These are phyloP conservation scores for Eragrostis tef DNA, from an alignment of 202 grass and related monocot species.

Conservation along the genomic window DNA sequence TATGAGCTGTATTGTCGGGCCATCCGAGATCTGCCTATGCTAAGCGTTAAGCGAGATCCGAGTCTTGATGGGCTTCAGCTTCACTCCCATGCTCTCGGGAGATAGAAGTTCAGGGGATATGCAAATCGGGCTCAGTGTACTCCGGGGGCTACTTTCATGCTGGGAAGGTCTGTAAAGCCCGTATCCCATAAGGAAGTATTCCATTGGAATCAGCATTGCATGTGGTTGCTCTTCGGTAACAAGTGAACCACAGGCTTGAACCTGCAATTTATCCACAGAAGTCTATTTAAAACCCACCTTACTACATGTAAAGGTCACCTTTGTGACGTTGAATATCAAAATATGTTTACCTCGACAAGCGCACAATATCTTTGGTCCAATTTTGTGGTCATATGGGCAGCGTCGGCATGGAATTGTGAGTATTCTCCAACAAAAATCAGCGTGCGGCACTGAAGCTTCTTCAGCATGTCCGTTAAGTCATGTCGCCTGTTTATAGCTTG, in stretches of 20 bases:
- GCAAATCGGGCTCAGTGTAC: constrained; percentile 75
- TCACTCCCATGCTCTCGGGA: constrained; percentile 96
- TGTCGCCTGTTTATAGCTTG: constrained; percentile 76
- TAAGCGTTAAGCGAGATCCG: constrained; percentile 63
- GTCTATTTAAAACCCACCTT: constrained; percentile 21
- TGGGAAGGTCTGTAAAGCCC: constrained; percentile 76
- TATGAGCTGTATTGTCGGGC: no score
- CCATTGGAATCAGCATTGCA: constrained; percentile 90
- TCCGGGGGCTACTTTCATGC: constrained; percentile 69
- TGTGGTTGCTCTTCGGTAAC: constrained; percentile 95
- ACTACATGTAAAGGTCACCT: not conserved
- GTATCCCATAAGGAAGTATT: constrained; percentile 94
- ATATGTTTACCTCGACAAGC: constrained; percentile 75
- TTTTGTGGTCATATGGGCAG: constrained; percentile 84
- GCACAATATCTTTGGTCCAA: constrained; percentile 80
- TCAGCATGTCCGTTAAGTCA: constrained; percentile 74
- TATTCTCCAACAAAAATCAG: constrained; percentile 92
- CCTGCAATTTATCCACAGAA: constrained; percentile 58
- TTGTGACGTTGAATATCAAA: not conserved
- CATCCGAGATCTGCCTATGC: constrained; percentile 16
- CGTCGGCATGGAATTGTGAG: constrained; percentile 75
- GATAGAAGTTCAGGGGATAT: constrained; percentile 93
- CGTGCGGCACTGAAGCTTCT: constrained; percentile 79
- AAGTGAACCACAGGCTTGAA: constrained; percentile 86
- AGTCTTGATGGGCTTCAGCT: constrained; percentile 96